Evolutionary conservation across 129 eudicot genomes (phyloP).

Genomic region (Chrysanthemum seticuspe): DNA sequence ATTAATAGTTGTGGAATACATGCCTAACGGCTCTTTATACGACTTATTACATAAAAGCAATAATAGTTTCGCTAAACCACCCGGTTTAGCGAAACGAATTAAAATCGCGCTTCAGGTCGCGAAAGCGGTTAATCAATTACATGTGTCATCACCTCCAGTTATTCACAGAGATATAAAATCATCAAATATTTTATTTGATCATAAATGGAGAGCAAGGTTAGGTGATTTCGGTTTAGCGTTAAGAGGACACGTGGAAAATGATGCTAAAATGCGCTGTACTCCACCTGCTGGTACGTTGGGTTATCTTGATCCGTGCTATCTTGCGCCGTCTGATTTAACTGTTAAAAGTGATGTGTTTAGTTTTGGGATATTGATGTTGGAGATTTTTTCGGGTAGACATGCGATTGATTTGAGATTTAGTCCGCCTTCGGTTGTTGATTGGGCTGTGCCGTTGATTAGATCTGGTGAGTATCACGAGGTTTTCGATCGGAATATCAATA

Average conservation of each 20-base stretch:
- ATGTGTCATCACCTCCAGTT: slow-evolving; percentile 66
- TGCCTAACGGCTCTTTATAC: slow-evolving; percentile 80
- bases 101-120: slow-evolving; percentile 67
- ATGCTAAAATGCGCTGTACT: slow-evolving; percentile 55
- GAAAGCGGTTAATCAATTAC: slow-evolving; percentile 64
- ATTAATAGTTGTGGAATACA: slow-evolving; percentile 68
- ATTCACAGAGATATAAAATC: slow-evolving; percentile 93
- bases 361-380: slow-evolving; percentile 70
- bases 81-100: slow-evolving; percentile 56
- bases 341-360: slow-evolving; percentile 84
- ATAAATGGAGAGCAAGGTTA: slow-evolving; percentile 53
- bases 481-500: slow-evolving; percentile 61
- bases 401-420: slow-evolving; percentile 75
- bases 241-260: slow-evolving; percentile 82
- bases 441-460: slow-evolving; percentile 74
- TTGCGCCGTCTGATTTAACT: slow-evolving; percentile 81
- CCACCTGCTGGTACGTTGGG: slow-evolving; percentile 99
- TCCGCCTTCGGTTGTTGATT: slow-evolving; percentile 89
- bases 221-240: slow-evolving; percentile 86
- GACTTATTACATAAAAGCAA: slow-evolving; percentile 51
- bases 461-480: slow-evolving; percentile 50
- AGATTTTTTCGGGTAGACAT: slow-evolving; percentile 77
- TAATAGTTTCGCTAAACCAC: slow-evolving; percentile 15
- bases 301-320: slow-evolving; percentile 86
- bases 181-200: slow-evolving; percentile 75